A percentile compares a stretch with the other conserved stretches of the same genome.
Conservation (phyloP, 768 basidiomycete genomes). For the Lactarius akahatsu region DNA sequence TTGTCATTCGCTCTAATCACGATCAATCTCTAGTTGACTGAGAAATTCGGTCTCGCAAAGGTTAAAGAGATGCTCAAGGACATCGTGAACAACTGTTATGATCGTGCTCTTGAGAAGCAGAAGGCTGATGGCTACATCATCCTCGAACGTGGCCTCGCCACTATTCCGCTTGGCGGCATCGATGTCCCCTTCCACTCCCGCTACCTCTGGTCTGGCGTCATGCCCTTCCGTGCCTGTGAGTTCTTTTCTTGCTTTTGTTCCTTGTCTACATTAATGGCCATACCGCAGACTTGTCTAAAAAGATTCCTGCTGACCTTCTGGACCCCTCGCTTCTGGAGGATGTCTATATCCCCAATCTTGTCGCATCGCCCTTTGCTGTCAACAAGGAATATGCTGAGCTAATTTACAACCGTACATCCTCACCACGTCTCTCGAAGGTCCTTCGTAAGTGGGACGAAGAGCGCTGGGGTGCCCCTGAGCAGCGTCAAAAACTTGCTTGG, state of each 20-base stretch:
- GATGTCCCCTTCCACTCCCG: slow-evolving; percentile 99
- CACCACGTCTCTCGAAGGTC: slow-evolving; percentile 93
- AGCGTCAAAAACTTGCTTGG: slow-evolving; percentile 93
- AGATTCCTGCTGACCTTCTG: slow-evolving; percentile 87
- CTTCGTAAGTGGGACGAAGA: slow-evolving; percentile 92
- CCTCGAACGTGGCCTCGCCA: slow-evolving; percentile 95
- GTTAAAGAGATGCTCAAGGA: slow-evolving; percentile 95
- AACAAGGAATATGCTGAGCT: slow-evolving; percentile 86
- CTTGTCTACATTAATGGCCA: not conserved
- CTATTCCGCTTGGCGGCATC: slow-evolving; percentile 93
- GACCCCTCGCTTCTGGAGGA: slow-evolving; percentile 94
- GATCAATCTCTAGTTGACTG: slow-evolving; percentile 60
- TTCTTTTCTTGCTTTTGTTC: slow-evolving; percentile 29
- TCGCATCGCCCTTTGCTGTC: slow-evolving; percentile 84
- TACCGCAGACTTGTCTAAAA: slow-evolving; percentile 85
- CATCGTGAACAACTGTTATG: slow-evolving; percentile 81
- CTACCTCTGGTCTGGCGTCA: slow-evolving; percentile 97
- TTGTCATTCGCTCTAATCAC: slow-evolving; percentile 5
- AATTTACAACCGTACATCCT: slow-evolving; percentile 96
- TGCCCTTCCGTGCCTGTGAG: slow-evolving; percentile 96
- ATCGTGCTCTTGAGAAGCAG: slow-evolving; percentile 75
- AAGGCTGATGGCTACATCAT: slow-evolving; percentile 84
- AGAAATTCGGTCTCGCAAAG: slow-evolving; percentile 85
- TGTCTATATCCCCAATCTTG: slow-evolving; percentile 96
- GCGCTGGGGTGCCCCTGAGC: slow-evolving; percentile 74